phyloP scores from a whole-genome alignment of 2,329 filamentous ascomycete species.

The Beauveria medogensis region DNA sequence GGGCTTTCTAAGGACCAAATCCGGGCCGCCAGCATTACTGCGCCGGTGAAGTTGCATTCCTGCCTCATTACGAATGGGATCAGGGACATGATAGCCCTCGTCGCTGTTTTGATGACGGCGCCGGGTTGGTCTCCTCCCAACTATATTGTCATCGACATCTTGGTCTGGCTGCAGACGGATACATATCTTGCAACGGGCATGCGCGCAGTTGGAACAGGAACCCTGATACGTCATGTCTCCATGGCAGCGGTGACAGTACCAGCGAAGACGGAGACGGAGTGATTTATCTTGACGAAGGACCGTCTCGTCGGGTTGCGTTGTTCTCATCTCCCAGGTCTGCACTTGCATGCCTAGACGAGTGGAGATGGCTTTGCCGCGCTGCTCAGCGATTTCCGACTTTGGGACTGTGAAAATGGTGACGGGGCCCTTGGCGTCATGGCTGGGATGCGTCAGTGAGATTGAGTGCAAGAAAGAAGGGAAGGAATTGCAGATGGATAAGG shows the following conservation, averaged over 20 bases:
- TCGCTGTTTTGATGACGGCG: conserved; percentile 43
- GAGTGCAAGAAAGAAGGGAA: neutral
- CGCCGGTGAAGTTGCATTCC: conserved; percentile 53
- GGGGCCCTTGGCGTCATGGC: neutral
- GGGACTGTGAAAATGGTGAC: conserved; percentile 31
- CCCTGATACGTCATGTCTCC: conserved; percentile 65
- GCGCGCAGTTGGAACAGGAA: conserved; percentile 68
- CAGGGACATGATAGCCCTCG: conserved; percentile 44
- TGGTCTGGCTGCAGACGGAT: conserved; percentile 63
- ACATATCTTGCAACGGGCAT: conserved; percentile 74
- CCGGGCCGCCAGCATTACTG: conserved; percentile 58
- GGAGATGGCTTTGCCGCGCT: conserved; percentile 47
- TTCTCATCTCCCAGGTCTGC: conserved; percentile 44
- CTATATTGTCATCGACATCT: conserved; percentile 45
- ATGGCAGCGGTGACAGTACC: conserved; percentile 74
- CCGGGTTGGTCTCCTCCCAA: conserved; percentile 32
- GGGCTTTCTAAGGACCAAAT: conserved; percentile 62
- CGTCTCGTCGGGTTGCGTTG: conserved; percentile 40
- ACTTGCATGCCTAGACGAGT: conserved; percentile 49
- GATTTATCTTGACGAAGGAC: conserved; percentile 63
- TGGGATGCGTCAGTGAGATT: neutral
- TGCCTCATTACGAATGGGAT: conserved; percentile 38
- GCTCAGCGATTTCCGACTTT: conserved; percentile 44
- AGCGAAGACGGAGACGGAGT: conserved; percentile 69
- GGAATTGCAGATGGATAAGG: neutral